Percentiles rank a stretch among this genome's conserved stretches.
Conservation (phyloP, 345 rosid species). For the Salix arbutifolia region DNA sequence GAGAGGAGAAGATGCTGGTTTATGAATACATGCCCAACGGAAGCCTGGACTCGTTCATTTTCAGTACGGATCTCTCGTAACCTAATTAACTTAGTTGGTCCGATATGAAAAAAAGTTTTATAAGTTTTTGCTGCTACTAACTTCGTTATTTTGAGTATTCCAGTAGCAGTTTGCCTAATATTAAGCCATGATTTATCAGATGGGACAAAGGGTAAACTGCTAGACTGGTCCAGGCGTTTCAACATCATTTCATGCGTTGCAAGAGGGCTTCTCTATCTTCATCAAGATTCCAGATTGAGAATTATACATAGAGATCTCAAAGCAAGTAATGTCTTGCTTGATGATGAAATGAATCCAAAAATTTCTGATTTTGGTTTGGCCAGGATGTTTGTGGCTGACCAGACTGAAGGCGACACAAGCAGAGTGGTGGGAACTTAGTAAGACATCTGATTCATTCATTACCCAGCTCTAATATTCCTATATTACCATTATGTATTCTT, state of each 20-base stretch:
- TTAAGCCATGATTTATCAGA: not conserved
- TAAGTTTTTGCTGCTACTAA: not conserved
- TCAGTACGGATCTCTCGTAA: not conserved
- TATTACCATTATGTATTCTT: not conserved
- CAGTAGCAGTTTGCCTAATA: not conserved
- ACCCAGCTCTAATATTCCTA: not conserved
- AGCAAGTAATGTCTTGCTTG: slow-evolving; percentile 13
- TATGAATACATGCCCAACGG: slow-evolving; percentile 35
- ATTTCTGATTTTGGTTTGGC: slow-evolving; percentile 17
- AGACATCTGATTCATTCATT: not conserved
- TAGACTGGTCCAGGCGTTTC: slow-evolving; percentile 11
- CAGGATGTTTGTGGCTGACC: not conserved
- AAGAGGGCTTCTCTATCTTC: slow-evolving; percentile 15
- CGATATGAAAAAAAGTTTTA: not conserved
- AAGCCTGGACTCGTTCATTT: slow-evolving; percentile 31
- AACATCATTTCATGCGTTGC: slow-evolving; percentile 6
- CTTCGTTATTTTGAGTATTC: not conserved
- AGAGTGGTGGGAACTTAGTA: slow-evolving; percentile 11
- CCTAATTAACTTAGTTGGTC: not conserved
- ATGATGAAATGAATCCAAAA: slow-evolving; percentile 12
- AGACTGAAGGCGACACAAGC: slow-evolving; percentile 10
- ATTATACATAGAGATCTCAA: slow-evolving; percentile 18
- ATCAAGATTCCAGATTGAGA: slow-evolving; percentile 16
- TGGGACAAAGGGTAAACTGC: not conserved
- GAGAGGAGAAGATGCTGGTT: slow-evolving; percentile 29